These are phyloP conservation scores for Saccharomyces paradoxus DNA, from an alignment of 805 yeast species.

Conservation along the genomic window DNA sequence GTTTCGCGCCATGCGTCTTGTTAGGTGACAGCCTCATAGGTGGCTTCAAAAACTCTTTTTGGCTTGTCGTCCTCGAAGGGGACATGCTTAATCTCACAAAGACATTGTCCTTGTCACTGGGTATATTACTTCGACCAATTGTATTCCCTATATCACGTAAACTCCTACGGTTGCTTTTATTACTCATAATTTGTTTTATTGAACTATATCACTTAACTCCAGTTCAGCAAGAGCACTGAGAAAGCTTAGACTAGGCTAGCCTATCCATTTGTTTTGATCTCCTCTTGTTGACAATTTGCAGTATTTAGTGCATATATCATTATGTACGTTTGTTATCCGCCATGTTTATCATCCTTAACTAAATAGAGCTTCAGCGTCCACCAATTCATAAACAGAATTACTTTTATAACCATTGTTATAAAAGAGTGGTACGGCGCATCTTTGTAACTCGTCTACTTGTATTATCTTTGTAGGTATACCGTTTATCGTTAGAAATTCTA, in stretches of 20 bases:
- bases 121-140: not conserved
- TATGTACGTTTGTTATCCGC: not conserved
- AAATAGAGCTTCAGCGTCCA: constrained; percentile 25
- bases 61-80: constrained; percentile 12
- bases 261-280: not conserved
- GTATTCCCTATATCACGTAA: not conserved
- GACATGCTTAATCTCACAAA: constrained; percentile 22
- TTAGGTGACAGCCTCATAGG: constrained; percentile 18
- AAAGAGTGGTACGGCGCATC: constrained; percentile 24
- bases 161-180: not conserved
- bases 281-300: not conserved
- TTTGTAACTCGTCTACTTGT: constrained; percentile 22
- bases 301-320: not conserved
- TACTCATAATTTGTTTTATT: not conserved
- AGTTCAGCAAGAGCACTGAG: no score
- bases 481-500: constrained; percentile 29
- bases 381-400: constrained; percentile 26
- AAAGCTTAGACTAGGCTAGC: not conserved
- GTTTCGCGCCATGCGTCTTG: constrained; percentile 1
- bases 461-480: constrained; percentile 29
- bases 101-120: constrained; percentile 9
- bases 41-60: constrained; percentile 15
- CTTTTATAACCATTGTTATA: constrained; percentile 17
- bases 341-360: constrained; percentile 4
- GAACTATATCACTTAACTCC: no score